Percentiles rank a stretch among this genome's conserved stretches.
Evolutionary conservation across 164 flowering plant species (phyloP).

Genomic region (Macadamia tetraphylla): DNA sequence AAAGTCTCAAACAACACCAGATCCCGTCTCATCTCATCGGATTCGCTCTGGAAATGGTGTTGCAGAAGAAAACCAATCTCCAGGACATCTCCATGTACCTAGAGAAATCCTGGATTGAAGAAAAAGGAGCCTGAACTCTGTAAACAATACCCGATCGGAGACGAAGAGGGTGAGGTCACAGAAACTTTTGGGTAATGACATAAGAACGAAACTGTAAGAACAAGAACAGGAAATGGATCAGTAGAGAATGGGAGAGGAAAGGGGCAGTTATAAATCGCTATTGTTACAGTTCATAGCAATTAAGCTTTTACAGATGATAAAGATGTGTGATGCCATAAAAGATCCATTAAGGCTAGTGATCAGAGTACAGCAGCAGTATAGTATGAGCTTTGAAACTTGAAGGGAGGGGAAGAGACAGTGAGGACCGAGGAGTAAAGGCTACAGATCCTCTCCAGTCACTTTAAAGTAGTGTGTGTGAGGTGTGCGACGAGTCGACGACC

Average conservation of each 20-base stretch:
- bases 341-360: conserved; percentile 38
- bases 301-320: conserved; percentile 12
- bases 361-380: neutral
- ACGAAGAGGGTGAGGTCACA: conserved; percentile 15
- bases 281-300: conserved; percentile 13
- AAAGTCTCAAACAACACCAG: neutral
- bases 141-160: conserved; percentile 31
- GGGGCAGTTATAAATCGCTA: conserved; percentile 16
- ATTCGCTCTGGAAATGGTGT: conserved; percentile 1
- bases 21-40: conserved; percentile 6
- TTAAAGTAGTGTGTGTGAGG: neutral
- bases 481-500: neutral
- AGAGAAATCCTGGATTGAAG: conserved; percentile 4
- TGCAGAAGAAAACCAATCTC: neutral
- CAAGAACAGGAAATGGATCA: conserved; percentile 2
- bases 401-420: neutral
- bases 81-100: neutral
- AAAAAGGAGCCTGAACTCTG: neutral
- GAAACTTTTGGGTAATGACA: conserved; percentile 30
- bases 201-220: conserved; percentile 13
- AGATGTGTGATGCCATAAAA: conserved; percentile 12
- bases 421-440: too few relatives aligned
- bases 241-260: conserved; percentile 10
- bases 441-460: too few relatives aligned
- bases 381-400: neutral